Evolutionary conservation across 495 filamentous ascomycete species (phyloP), one percentile per base, ranked within the genome.

Genomic region (Chaetomium tenue): DNA sequence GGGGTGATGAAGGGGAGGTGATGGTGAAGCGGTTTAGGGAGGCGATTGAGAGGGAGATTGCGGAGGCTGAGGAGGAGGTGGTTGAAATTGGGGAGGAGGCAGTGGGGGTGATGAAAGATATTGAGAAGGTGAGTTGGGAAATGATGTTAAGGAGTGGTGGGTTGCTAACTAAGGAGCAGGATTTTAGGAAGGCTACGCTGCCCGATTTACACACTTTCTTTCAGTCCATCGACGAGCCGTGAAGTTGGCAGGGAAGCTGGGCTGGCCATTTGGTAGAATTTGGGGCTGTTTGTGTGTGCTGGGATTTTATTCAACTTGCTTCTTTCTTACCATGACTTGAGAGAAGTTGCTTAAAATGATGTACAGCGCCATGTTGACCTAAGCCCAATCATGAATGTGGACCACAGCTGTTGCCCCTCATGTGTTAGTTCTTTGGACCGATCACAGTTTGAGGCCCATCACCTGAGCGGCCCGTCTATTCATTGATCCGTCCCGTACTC

Each of bases 191-290:
- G 65, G 54, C 53, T 12, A 70, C 68, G 23, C 13, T 63, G 26
- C 62, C 65, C 0, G 65, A 70, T 52, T 46, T 68, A 39, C 68
- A 60, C 7, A 54, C 61, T 7, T 70, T 63, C 50, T 68, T 63
- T 42, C 54, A 68, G 47, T 67, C 65, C 39, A 70, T 70, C n/a
- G 63, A 70, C 15, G 68, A 70, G 39, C 61, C 54, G n/a, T 70
- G 54, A 65, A 20, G 26, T 1, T 48, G 25, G 18, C 18, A 5
- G 5, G 22, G 20, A 28, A 13, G 25, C 16, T 22, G 25, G 6
- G 57, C 5, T 39, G 55, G 55, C 11, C n/a, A 50, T 64, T 44
- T 64, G 47, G 39, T 44, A 9, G 37, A 2, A 60, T 52, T 53
- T 37, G 6, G 20, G 7, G 26, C 33, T 58, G 44, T 20, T 39